Evolutionary conservation across 1,284 basidiomycete genomes (phyloP).

Genomic region (Tilletia caries): DNA sequence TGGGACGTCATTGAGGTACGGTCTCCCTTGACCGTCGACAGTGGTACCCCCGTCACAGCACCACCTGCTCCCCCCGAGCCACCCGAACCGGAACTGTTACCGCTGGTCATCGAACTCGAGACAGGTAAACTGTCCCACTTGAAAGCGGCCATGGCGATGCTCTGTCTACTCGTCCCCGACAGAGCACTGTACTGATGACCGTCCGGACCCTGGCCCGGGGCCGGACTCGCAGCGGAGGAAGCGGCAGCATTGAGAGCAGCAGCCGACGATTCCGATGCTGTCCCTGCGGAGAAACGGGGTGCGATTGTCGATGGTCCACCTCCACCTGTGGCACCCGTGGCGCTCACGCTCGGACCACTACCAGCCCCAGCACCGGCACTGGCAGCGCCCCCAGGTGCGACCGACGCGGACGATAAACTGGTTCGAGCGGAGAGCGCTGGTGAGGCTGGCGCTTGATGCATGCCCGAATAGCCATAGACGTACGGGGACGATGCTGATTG

Average conservation of each 20-base stretch:
- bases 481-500: not conserved
- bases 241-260: too few relatives aligned
- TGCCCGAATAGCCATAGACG: constrained; percentile 1
- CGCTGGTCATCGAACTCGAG: not conserved
- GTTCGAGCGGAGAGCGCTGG: constrained; percentile 1
- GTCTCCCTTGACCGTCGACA: too few relatives aligned
- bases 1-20: too few relatives aligned
- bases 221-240: too few relatives aligned
- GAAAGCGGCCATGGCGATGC: constrained; percentile 12
- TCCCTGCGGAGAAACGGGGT: not conserved
- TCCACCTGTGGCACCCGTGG: too few relatives aligned
- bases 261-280: not conserved
- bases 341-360: not conserved
- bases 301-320: too few relatives aligned
- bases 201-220: too few relatives aligned
- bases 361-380: not conserved
- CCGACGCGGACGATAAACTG: not conserved
- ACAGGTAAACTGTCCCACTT: not conserved
- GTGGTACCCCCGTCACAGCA: not conserved
- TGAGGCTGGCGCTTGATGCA: not conserved
- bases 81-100: not conserved
- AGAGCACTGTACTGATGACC: constrained; percentile 1
- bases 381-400: not conserved
- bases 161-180: constrained; percentile 9
- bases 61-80: not conserved